Base-by-base conservation (phyloP, 2,329 filamentous ascomycete genomes). In the Talaromyces sp. region DNA sequence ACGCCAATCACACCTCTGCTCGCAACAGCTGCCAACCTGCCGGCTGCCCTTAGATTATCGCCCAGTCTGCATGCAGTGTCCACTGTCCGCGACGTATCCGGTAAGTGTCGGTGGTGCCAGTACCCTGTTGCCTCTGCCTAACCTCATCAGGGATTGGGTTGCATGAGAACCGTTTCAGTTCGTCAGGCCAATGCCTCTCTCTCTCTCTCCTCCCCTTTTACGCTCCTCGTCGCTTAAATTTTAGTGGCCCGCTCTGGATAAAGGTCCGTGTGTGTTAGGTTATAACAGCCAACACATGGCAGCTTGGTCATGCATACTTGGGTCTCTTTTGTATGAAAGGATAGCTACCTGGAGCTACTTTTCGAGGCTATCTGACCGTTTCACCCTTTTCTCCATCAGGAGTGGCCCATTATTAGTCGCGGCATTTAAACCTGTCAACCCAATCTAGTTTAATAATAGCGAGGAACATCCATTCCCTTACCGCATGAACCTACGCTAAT, bases 1-100 rank as follows among this genome's bases (percentile, higher is more conserved):
- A 61, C 59, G 54, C 59, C 54, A 61, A 61, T 61, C 59, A 54
- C 16, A 47, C 27, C 44, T 57, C 47, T 23, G 42, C 10, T 27
- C 18, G 7, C n/a, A 4, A 47, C 8, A 27, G 44, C 18, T 47
- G 44, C 44, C 44, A 47, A 18, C 6, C 44, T 47, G 44, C 12
- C 44, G 18, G 44, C 44, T 47, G 44, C 23, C 44, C 44, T 27
- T 23, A 47, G 18, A 47, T 18, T 47, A 47, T 27, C 44, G 44
- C 42, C 18, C 18, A 18, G 42, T 23, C n/a, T 23, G 42, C 44
- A 27, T 27, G n/a, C 18, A 47, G 44, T 47, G 44, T 5, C 44
- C 44, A 47, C 44, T 27, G 44, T 47, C 44, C 23, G 44, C 44
- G 14, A 18, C 16, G 42, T 47, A 47, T n/a, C n/a, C 42, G 18